Conservation (phyloP, 169 alveolate species). For the Theileria equi region DNA sequence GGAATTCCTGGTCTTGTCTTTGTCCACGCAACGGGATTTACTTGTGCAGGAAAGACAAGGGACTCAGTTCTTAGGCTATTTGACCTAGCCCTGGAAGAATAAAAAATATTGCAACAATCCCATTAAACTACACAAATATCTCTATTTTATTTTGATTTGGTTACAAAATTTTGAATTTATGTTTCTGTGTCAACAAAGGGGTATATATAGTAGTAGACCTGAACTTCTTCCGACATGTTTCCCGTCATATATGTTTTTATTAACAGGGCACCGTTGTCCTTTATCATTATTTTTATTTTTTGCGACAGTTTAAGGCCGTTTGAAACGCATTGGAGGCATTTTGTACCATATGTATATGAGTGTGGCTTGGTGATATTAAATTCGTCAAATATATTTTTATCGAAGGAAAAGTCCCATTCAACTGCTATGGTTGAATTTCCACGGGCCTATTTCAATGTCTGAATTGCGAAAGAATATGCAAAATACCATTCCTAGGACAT, state of each 20-base stretch:
- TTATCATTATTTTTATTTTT: slow-evolving; percentile 27
- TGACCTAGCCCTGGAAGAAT: slow-evolving; percentile 29
- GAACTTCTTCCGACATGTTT: slow-evolving; percentile 44
- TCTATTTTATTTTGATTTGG: too few species aligned
- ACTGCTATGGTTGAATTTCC: slow-evolving; percentile 44
- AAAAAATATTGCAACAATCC: too few species aligned
- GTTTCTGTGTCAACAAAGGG: slow-evolving; percentile 42
- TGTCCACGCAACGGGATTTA: slow-evolving; percentile 75
- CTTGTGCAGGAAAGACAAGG: slow-evolving; percentile 75
- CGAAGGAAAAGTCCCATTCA: slow-evolving; percentile 64
- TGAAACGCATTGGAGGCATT: slow-evolving; percentile 54
- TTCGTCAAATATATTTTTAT: slow-evolving; percentile 53
- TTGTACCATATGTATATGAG: slow-evolving; percentile 48
- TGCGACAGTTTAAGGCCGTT: slow-evolving; percentile 58
- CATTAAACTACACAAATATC: too few species aligned
- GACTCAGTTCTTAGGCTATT: slow-evolving; percentile 49
- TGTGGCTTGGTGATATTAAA: slow-evolving; percentile 31
- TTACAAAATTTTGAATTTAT: too few species aligned
- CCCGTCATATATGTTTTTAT: slow-evolving; percentile 40
- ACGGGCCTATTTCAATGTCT: slow-evolving; percentile 17
- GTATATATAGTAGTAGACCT: slow-evolving; percentile 54
- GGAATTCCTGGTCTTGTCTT: slow-evolving; percentile 67
- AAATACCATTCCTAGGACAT: slow-evolving; percentile 59
- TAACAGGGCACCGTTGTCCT: slow-evolving; percentile 61
- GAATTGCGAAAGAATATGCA: too few species aligned